Evolutionary conservation across 1,284 basidiomycete species (phyloP), one percentile per base, ranked within the genome.

Genomic region (Ustilago trichophora): DNA sequence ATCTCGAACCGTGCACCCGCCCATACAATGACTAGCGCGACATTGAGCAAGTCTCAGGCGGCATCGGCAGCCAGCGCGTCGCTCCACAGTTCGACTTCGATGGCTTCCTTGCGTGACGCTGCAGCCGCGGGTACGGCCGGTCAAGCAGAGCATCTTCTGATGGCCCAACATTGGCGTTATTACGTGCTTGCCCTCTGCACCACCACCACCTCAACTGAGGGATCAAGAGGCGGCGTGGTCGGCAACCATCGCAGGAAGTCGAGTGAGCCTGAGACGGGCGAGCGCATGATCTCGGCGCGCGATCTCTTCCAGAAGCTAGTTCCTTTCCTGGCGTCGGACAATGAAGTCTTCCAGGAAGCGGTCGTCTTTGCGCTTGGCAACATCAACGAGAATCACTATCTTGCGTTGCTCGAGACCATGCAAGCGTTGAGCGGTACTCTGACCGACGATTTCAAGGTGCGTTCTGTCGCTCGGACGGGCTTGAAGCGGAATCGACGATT

Each of bases 281-380:
- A 92, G 73, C 85, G 89, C 35, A 85, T 91, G 75, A 87, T 87
- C 24, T 90, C 90, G 0, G 90, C 90, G 2, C 87, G 91, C 15
- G 73, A 76, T 24, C 83, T 96, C 15, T 93, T 97, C 82, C 87
- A 90, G 59, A 91, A 91, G 74, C 85, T 96, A 43, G 90, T 91
- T 3, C 90, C 91, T 6, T 91, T 93, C 78, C 85, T 97, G 47
- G 90, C 91, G 51, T 91, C 90, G 15, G 93, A 95, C 71, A 89
- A 91, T 75, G 87, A 87, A 7, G 84, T 87, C 1, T 94, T 94
- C 81, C 87, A 92, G 47, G 91, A 94, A 75, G 88, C 90, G 0
- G 91, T 91, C 15, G 91, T 94, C 5, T 84, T 90, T 36, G 92
- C 92, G 50, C 89, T 96, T 72, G 93, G 93, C 70, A 89, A 90